A percentile compares a stretch with the other conserved stretches of the same genome.
These are phyloP conservation scores for Dalbergia cochinchinensis DNA, from an alignment of 306 rosid species.

Conservation along the genomic window DNA sequence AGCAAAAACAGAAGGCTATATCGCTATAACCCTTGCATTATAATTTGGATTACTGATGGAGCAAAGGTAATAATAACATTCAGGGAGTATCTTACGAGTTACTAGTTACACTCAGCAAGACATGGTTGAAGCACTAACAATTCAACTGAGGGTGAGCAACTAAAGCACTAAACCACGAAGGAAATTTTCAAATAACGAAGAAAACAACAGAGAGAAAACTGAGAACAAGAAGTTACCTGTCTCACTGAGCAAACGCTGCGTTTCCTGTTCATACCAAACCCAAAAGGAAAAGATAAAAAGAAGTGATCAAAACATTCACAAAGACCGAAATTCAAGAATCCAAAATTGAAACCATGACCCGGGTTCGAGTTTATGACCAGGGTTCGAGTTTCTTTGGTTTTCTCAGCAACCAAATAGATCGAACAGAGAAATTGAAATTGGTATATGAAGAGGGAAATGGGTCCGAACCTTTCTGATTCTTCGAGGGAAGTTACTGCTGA, in stretches of 20 bases:
- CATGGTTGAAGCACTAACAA: too few relatives aligned
- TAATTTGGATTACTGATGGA: too few relatives aligned
- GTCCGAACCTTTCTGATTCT: slow-evolving; percentile 78
- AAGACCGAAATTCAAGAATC: slow-evolving; percentile 30
- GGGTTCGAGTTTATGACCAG: neutral
- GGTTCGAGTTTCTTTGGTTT: neutral
- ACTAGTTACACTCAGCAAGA: too few relatives aligned
- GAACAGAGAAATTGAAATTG: slow-evolving; percentile 51
- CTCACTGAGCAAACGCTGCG: slow-evolving; percentile 98
- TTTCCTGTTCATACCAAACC: slow-evolving; percentile 64
- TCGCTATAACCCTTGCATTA: too few relatives aligned
- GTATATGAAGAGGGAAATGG: slow-evolving; percentile 55
- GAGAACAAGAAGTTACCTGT: slow-evolving; percentile 65
- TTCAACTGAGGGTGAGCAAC: neutral
- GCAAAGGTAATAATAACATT: too few relatives aligned
- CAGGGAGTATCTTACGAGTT: too few relatives aligned
- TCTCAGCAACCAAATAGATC: slow-evolving; percentile 33
- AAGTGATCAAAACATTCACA: slow-evolving; percentile 28
- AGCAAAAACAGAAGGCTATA: neutral
- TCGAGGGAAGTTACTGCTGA: slow-evolving; percentile 93
- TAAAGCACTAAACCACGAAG: neutral
- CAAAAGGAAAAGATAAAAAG: slow-evolving; percentile 39
- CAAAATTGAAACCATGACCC: neutral
- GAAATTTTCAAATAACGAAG: neutral
- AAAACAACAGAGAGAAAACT: neutral